Evolutionary conservation across 371 early-diverging fungal genomes (phyloP).

Genomic region (Mortierella sp.): DNA sequence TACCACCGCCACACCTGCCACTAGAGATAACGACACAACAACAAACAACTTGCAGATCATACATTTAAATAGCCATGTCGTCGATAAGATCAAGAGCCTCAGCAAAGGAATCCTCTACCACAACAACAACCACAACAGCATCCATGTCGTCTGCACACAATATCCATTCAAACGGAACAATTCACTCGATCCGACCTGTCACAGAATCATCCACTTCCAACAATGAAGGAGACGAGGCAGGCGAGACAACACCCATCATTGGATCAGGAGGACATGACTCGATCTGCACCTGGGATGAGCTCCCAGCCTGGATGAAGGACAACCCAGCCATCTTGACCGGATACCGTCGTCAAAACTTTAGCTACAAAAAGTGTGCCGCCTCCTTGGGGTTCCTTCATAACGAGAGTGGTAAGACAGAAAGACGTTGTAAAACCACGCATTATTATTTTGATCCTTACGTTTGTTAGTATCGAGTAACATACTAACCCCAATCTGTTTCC

Average conservation of each 20-base stretch:
- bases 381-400: constrained; percentile 92
- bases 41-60: neutral
- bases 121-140: constrained; percentile 24
- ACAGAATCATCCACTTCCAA: neutral
- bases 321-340: constrained; percentile 79
- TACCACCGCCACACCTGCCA: neutral
- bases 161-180: neutral
- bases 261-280: neutral
- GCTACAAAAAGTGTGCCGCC: constrained; percentile 78
- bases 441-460: neutral
- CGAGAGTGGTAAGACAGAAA: constrained; percentile 75
- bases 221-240: neutral
- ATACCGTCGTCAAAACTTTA: constrained; percentile 85
- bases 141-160: constrained; percentile 11
- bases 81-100: constrained; percentile 14
- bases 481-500: neutral
- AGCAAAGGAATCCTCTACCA: neutral
- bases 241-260: neutral
- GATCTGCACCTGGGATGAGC: constrained; percentile 65
- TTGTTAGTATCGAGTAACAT: neutral
- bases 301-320: constrained; percentile 85
- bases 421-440: neutral
- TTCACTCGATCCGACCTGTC: constrained; percentile 24
- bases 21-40: neutral
- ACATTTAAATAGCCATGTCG: neutral